Base-by-base conservation (phyloP, 495 filamentous ascomycete species). In the Friedmanniomyces endolithicus region DNA sequence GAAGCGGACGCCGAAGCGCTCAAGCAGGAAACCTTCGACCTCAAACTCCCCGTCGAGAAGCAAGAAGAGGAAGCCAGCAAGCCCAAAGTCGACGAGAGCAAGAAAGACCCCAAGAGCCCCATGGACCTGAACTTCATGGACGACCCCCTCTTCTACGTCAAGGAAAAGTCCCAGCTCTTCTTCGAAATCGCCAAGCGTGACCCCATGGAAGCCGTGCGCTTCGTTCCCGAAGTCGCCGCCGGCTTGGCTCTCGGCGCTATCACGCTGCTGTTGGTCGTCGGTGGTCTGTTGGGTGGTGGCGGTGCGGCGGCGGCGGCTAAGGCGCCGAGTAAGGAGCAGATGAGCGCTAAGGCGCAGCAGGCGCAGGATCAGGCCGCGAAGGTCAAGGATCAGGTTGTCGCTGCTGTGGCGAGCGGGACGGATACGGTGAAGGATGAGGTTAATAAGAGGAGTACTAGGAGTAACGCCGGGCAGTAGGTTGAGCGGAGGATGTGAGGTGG, bases 1-100 rank as follows among this genome's bases (percentile, higher is more conserved):
- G 71, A 87, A 62, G 88, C 86, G 67, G 94, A 99, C 62, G 94
- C 94, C 56, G 81, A 84, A 71, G 85, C 89, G 74, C 76, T 99
- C 61, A 84, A 90, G 69, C 72, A 86, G 48, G 87, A 95, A 77
- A 92, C 88, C 59, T 99, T 90, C 73, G 86, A 89, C 70, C 73
- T 90, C 72, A 99, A 99, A 85, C 75, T 82, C 69, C 74, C 83
- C 51, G 73, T 89, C 56, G 94, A 99, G 76, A 76, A 83, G 75
- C 78, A 81, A 6, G 78, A 90, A 64, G 88, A 95, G 71, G 82
- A 85, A 64, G 87, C 84, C 50, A 76, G 76, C 62, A 86, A 86
- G 75, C 90, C 92, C 59, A 88, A 89, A 80, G 65, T 73, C 49
- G 79, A 83, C 24, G 83, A 84, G 55, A 72, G 72, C 56, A 27